phyloP scores from a whole-genome alignment of 108 stramenopile species.

The Cyclotella kingstonii region DNA sequence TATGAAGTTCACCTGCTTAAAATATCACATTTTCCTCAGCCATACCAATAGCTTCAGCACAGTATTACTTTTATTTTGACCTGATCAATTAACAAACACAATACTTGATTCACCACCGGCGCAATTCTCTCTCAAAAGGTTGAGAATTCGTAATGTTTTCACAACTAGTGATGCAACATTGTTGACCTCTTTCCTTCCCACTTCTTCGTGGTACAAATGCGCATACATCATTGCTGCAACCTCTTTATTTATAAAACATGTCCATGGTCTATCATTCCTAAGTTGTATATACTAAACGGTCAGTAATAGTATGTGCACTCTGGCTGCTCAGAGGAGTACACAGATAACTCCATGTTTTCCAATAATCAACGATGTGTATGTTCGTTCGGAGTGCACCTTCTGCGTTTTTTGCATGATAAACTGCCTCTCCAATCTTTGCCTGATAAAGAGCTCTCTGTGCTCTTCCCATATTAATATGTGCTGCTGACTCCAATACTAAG shows the following conservation, averaged over 20 bases:
- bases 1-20: background rate
- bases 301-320: constrained; percentile 20
- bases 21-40: background rate
- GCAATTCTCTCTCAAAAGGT: constrained; percentile 6
- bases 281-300: constrained; percentile 16
- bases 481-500: no score
- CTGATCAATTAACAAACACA: constrained; percentile 19
- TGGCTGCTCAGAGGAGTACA: constrained; percentile 16
- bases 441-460: no score
- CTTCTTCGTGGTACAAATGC: constrained; percentile 10
- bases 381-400: background rate
- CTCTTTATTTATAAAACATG: background rate
- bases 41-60: constrained; percentile 8
- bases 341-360: constrained; percentile 26
- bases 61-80: constrained; percentile 40
- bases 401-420: background rate
- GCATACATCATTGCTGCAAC: constrained; percentile 2
- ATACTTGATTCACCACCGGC: constrained; percentile 6
- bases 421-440: background rate
- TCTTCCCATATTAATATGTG: no score
- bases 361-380: constrained; percentile 12
- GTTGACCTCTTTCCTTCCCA: constrained; percentile 15
- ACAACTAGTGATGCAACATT: constrained; percentile 21
- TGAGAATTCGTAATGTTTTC: background rate
- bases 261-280: constrained; percentile 17